Evolutionary conservation across 768 basidiomycete species (phyloP).

Genomic region (Lactarius indigo): DNA sequence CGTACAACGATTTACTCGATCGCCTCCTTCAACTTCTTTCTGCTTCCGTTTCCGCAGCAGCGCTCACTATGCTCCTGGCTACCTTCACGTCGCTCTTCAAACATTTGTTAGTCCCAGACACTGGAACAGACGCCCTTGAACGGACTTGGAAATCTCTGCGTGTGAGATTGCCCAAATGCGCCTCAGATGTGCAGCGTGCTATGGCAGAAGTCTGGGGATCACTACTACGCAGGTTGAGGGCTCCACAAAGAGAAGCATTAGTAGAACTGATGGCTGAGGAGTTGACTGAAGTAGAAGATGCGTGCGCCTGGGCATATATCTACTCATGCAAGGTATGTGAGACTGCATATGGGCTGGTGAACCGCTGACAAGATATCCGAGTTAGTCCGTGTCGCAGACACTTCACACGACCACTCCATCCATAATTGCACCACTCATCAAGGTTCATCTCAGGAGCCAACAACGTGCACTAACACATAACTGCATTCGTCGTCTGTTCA

Average conservation of each 20-base stretch:
- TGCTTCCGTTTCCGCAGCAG: constrained; percentile 53
- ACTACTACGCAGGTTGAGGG: constrained; percentile 68
- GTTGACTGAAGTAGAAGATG: constrained; percentile 52
- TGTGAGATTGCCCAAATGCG: constrained; percentile 51
- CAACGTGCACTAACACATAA: constrained; percentile 44
- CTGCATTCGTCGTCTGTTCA: constrained; percentile 68
- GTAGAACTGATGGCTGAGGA: constrained; percentile 52
- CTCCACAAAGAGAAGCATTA: constrained; percentile 51
- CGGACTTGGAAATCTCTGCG: constrained; percentile 59
- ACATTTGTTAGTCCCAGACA: constrained; percentile 64
- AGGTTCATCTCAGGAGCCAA: constrained; percentile 46
- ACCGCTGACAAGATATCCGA: constrained; percentile 1
- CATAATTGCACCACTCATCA: constrained; percentile 56
- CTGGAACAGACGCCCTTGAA: constrained; percentile 48
- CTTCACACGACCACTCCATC: constrained; percentile 73
- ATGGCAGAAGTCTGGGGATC: constrained; percentile 88
- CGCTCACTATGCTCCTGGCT: constrained; percentile 60
- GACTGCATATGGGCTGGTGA: background rate
- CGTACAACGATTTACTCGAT: constrained; percentile 53
- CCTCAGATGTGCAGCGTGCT: constrained; percentile 69
- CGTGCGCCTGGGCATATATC: constrained; percentile 69
- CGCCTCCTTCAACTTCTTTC: constrained; percentile 56
- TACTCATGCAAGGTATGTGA: constrained; percentile 71
- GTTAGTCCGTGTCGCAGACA: constrained; percentile 75
- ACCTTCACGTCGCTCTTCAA: constrained; percentile 70